Evolutionary conservation across 2,329 filamentous ascomycete species (phyloP), one percentile per base, ranked within the genome.

Genomic region (Fusarium sp.): DNA sequence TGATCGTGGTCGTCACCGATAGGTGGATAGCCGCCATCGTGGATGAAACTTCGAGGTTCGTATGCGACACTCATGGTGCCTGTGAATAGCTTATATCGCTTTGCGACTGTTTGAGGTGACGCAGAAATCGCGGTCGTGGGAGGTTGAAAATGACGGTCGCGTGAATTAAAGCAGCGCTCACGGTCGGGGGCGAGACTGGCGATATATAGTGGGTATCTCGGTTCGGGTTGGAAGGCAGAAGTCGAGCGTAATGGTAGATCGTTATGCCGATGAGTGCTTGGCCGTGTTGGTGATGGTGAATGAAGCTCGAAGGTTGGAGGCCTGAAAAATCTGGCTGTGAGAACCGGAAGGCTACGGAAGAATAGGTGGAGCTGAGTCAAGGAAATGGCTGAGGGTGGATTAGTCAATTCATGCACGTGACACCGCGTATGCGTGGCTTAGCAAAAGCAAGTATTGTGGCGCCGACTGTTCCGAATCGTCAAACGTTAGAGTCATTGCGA

Each of bases 31-130:
- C 78, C 75, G 55, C 82, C 83, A 53, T 84, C 82, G 56, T 85
- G 80, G 39, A 85, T 80, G 63, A 86, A 84, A 69, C 77, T 81
- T 61, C 84, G 79, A 24, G 82, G 77, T 69, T 87, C 84, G 73
- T 84, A 87, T 40, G 84, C 84, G 71, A 87, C 83, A 67, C 81
- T 84, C 84, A 87, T 86, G 49, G 72, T 80, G 75, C 57, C 68
- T 53, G 57, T 61, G 56, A 59, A 53, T 55, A 57, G 65, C 28
- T 50, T 62, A 46, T 50, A 50, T 47, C 10, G 52, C 56, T 51
- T 44, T 59, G 47, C 53, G 62, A 53, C 43, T 50, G 38, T 62
- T 40, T 40, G 22, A 44, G 49, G 57, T 36, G 65, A 70, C 52
- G 71, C 57, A 55, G 69, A 49, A 47, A 63, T 61, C 55, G 66